Conservation (phyloP, 2,329 filamentous ascomycete species). For the Diaporthe citriasiana region DNA sequence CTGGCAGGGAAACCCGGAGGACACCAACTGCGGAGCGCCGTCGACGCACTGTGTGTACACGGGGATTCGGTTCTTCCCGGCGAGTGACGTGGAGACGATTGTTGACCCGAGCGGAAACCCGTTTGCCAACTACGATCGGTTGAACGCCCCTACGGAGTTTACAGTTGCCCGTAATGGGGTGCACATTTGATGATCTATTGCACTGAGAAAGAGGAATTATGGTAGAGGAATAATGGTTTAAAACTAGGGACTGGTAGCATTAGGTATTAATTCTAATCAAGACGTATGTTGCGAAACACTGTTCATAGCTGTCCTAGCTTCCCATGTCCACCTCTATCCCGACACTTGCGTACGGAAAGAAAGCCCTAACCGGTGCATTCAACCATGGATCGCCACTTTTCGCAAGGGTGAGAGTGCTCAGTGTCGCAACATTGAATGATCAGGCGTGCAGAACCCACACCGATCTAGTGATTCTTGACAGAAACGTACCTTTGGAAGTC, state of each 20-base stretch:
- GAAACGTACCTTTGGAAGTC: no score
- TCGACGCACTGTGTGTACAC: conserved; percentile 13
- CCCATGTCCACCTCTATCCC: no score
- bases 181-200: not conserved
- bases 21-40: not conserved
- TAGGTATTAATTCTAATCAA: not conserved
- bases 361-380: no score
- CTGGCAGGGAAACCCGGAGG: conserved; percentile 5
- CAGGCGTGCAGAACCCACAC: no score
- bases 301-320: no score
- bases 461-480: no score
- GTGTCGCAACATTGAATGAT: no score
- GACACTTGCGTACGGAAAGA: no score
- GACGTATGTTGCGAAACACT: no score
- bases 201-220: not conserved
- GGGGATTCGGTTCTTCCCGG: conserved; percentile 3
- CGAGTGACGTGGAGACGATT: conserved; percentile 20
- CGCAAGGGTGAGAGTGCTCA: no score
- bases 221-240: no score
- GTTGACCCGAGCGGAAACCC: conserved; percentile 3
- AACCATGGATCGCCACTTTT: no score
- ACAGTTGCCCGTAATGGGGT: not conserved
- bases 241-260: not conserved
- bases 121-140: conserved; percentile 3
- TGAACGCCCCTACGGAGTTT: not conserved